Evolutionary conservation across 1,284 basidiomycete genomes (phyloP), one percentile per base, ranked within the genome.

Genomic region (Heterobasidion annosum): DNA sequence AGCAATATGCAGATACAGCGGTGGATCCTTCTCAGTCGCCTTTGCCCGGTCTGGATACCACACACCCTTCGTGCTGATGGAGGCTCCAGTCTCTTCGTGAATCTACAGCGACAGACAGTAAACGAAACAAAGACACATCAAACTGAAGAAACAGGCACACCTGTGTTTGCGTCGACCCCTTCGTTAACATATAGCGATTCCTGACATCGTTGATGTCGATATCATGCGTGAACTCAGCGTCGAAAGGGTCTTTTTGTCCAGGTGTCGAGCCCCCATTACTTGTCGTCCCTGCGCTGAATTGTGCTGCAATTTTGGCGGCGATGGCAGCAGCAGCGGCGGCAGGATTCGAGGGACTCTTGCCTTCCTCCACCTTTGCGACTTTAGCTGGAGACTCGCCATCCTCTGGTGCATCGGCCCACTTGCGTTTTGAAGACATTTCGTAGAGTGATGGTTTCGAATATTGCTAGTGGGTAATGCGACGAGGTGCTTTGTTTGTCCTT

Each of bases 171-270:
- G 95, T 98, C 34, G 88, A 81, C 2, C 92, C 91, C 69, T 93
- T 97, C 46, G 97, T 99, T 64, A 99, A 75, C 67, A 98, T 75
- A 70, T 99, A 99, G 57, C 96, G 79, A 72, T 99, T 99, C 63
- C 95, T 76, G 55, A 96, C 78, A 71, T 99, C 97, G 70, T 99
- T 98, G 70, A 99, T 97, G 68, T 98, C 95, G 58, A 99, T 87
- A 68, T 98, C 93, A 63, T 91, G 82, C 13, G 84, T 85, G 64
- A 88, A 98, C 52, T 91, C 91, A 45, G 79, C 90, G 59, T 94
- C 91, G 57, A 91, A 82, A 5, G 78, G 76, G 63, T 89, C 88
- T 67, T 77, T 82, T 62, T 70, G 70, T 34, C 77, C 77, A 47
- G 74, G 69, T 56, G 74, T 76, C 57, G 71, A 74, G 3, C 70